Evolutionary conservation across 148 eudicot species (phyloP).

Genomic region (Polygonum aviculare): DNA sequence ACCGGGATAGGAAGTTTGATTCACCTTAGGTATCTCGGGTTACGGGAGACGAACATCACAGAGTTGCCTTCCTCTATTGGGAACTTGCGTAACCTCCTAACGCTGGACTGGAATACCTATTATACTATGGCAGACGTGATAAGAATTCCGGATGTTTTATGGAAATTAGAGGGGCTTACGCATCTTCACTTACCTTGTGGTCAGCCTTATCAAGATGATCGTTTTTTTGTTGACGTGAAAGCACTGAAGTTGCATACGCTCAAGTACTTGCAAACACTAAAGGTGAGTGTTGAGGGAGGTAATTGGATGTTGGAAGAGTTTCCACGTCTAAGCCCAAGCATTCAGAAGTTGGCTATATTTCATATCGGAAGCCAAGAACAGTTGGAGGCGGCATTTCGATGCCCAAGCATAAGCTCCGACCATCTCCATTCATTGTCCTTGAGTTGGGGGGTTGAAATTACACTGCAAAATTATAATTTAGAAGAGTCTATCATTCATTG

Average conservation of each 20-base stretch:
- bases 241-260: background rate
- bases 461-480: too few species aligned
- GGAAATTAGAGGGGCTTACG: constrained; percentile 16
- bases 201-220: too few species aligned
- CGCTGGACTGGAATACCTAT: background rate
- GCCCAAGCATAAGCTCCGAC: too few species aligned
- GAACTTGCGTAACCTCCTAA: constrained; percentile 12
- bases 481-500: too few species aligned
- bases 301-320: constrained; percentile 22
- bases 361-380: background rate
- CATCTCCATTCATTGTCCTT: too few species aligned
- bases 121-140: too few species aligned
- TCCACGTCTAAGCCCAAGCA: background rate
- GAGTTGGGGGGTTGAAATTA: too few species aligned
- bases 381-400: too few species aligned
- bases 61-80: background rate
- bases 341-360: too few species aligned
- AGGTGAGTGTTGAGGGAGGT: constrained; percentile 21
- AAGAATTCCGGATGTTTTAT: constrained; percentile 18
- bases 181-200: constrained; percentile 19
- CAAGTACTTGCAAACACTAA: background rate
- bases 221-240: background rate
- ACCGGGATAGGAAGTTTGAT: constrained; percentile 14
- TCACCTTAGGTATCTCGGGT: constrained; percentile 24
- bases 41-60: too few species aligned